These are phyloP conservation scores for Irpex rosettiformis DNA, from an alignment of 1,284 basidiomycete genomes.

Conservation along the genomic window DNA sequence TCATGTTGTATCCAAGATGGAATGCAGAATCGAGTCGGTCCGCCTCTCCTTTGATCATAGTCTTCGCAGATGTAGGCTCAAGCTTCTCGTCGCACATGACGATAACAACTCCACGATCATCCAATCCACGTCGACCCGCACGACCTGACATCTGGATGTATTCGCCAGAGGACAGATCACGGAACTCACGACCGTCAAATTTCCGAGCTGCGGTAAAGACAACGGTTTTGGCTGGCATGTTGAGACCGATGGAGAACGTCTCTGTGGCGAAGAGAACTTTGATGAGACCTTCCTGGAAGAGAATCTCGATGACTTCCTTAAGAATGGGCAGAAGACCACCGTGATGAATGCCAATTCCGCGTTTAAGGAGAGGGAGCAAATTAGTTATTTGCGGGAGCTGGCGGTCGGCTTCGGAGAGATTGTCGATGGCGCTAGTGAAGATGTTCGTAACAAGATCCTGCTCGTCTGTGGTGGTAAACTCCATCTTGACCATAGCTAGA, in stretches of 20 bases:
- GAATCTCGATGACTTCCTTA: conserved; percentile 98
- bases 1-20: conserved; percentile 99
- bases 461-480: conserved; percentile 95
- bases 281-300: conserved; percentile 99
- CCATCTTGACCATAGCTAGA: conserved; percentile 90
- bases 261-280: conserved; percentile 99
- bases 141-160: conserved; percentile 99
- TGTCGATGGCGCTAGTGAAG: conserved; percentile 94
- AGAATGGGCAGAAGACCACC: conserved; percentile 96
- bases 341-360: conserved; percentile 98
- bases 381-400: conserved; percentile 94
- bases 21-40: conserved; percentile 98
- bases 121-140: conserved; percentile 94
- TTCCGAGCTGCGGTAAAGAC: conserved; percentile 96
- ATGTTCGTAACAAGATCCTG: conserved; percentile 86
- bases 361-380: conserved; percentile 88
- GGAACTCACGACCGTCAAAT: conserved; percentile 94
- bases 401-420: conserved; percentile 85
- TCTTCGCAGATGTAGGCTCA: conserved; percentile 89
- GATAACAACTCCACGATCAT: conserved; percentile 99
- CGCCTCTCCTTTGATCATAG: conserved; percentile 98
- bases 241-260: conserved; percentile 98
- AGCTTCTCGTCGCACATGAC: conserved; percentile 99
- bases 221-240: conserved; percentile 99
- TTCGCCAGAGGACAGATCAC: conserved; percentile 87